Evolutionary conservation across 257 asterid genomes (phyloP).

Genomic region (Nicotiana noctiflora): DNA sequence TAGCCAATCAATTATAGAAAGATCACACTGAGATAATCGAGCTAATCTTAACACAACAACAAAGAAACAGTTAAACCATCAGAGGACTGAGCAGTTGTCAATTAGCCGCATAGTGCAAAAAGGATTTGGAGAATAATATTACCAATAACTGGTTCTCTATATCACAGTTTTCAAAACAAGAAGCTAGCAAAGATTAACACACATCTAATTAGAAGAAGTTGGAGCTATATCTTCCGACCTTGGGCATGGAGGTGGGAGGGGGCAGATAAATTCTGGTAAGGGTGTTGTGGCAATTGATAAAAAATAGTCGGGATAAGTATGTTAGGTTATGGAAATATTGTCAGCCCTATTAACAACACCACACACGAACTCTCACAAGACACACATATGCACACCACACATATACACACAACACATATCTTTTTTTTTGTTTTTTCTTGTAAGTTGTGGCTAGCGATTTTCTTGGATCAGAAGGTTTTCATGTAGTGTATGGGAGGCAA

Average conservation of each 20-base stretch:
- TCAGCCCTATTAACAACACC: not conserved
- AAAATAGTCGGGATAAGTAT: not conserved
- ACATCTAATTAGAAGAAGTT: not conserved
- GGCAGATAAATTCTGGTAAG: not conserved
- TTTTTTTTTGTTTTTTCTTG: not conserved
- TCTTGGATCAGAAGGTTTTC: slow-evolving; percentile 3
- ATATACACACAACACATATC: too few relatives aligned
- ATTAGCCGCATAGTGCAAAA: not conserved
- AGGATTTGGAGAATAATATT: not conserved
- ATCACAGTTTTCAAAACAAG: not conserved
- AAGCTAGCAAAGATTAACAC: not conserved
- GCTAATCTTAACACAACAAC: not conserved
- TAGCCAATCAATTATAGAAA: not conserved
- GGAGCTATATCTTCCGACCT: not conserved
- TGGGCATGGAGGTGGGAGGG: not conserved
- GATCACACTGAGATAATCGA: not conserved
- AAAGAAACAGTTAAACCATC: not conserved
- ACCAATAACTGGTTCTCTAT: not conserved
- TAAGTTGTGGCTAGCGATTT: not conserved
- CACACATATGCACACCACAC: not conserved
- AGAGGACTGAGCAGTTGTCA: not conserved
- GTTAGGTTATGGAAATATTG: not conserved
- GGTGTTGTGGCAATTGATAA: not conserved
- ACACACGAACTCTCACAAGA: not conserved
- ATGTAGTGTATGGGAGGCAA: not conserved